Evolutionary conservation across 352 stramenopile species (phyloP).

Genomic region (Blastocystis sp.): DNA sequence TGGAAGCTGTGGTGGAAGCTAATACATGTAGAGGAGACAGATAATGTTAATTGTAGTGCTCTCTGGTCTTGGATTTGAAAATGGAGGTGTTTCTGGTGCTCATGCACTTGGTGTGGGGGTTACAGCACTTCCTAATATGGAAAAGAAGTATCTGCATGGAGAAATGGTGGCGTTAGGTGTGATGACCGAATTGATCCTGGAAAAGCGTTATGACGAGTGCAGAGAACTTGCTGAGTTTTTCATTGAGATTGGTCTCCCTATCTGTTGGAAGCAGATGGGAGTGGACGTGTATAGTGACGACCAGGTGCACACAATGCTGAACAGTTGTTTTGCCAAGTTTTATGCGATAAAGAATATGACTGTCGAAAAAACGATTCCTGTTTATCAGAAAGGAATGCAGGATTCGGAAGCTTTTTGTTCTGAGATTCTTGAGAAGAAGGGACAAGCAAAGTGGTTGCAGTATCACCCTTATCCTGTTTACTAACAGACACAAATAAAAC

Average conservation of each 20-base stretch:
- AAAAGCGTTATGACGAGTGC: conserved; percentile 39
- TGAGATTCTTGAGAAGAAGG: conserved; percentile 11
- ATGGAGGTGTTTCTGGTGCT: conserved; percentile 43
- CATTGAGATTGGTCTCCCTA: conserved; percentile 31
- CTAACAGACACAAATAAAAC: background rate
- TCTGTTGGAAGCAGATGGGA: conserved; percentile 54
- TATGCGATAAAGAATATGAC: conserved; percentile 61
- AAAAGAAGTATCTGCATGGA: conserved; percentile 61
- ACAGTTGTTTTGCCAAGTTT: conserved; percentile 54
- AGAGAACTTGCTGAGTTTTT: conserved; percentile 55
- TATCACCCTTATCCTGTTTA: conserved; percentile 45
- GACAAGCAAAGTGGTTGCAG: conserved; percentile 30
- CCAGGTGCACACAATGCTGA: conserved; percentile 31
- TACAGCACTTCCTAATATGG: conserved; percentile 29
- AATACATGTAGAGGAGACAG: background rate
- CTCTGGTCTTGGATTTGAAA: conserved; percentile 60
- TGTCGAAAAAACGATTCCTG: conserved; percentile 29
- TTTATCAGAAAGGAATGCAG: conserved; percentile 50
- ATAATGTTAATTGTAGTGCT: background rate
- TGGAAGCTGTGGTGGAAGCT: conserved; percentile 52
- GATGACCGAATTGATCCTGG: conserved; percentile 56
- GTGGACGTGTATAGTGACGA: conserved; percentile 16
- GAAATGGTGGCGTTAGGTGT: conserved; percentile 62
- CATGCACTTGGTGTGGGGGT: conserved; percentile 58
- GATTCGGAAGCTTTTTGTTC: conserved; percentile 28